Evolutionary conservation across 306 rosid species (phyloP).

Genomic region (Crotalaria pallida): DNA sequence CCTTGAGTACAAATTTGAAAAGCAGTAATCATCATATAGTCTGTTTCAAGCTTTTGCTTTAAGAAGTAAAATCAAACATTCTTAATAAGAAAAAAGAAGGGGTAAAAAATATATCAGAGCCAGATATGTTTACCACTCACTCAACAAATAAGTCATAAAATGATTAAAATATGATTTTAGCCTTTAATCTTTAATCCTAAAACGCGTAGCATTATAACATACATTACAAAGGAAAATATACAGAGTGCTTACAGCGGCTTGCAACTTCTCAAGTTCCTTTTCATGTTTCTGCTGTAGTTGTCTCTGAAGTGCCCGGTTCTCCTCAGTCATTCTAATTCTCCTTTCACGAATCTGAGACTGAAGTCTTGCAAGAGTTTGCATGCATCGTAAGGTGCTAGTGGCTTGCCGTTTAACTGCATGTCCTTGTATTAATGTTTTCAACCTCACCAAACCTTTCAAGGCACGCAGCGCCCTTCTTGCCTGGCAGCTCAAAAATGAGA

Average conservation of each 20-base stretch:
- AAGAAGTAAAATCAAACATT: background rate
- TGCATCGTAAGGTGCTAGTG: constrained; percentile 56
- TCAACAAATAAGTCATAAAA: background rate
- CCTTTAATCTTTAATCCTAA: background rate
- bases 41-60: background rate
- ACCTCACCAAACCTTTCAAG: constrained; percentile 70
- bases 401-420: constrained; percentile 67
- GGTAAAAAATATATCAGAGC: too few relatives aligned
- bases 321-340: constrained; percentile 74
- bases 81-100: background rate
- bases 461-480: constrained; percentile 75
- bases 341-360: constrained; percentile 67
- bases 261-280: constrained; percentile 50
- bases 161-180: background rate
- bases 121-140: background rate
- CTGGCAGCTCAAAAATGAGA: constrained; percentile 30
- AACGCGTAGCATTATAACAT: background rate
- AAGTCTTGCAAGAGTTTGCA: constrained; percentile 70
- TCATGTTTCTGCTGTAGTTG: constrained; percentile 57
- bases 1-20: background rate
- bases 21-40: background rate
- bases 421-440: constrained; percentile 58
- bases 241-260: constrained; percentile 36
- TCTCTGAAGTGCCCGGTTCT: constrained; percentile 62
- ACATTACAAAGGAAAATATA: constrained; percentile 1